Percentiles rank a stretch among this genome's conserved stretches.
Evolutionary conservation across 129 eudicot species (phyloP).

Genomic region (Flaveria brownii): DNA sequence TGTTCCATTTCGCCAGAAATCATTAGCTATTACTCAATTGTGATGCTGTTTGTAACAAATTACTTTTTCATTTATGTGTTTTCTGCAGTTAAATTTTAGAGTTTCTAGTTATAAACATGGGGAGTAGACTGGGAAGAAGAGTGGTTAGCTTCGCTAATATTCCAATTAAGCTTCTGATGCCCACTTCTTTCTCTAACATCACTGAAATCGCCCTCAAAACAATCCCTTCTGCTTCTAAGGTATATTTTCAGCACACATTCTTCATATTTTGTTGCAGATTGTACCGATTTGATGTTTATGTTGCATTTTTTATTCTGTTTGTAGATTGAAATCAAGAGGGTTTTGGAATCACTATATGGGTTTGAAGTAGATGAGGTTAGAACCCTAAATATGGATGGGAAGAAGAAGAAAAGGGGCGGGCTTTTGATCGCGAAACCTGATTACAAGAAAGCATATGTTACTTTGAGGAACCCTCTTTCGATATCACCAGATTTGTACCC

Average conservation of each 20-base stretch:
- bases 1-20: too few relatives aligned
- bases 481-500: constrained; percentile 82
- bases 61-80: too few relatives aligned
- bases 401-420: constrained; percentile 91
- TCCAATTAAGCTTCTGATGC: constrained; percentile 96
- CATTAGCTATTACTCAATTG: too few relatives aligned
- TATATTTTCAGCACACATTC: neutral
- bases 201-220: constrained; percentile 94
- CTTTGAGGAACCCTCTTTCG: constrained; percentile 63
- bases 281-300: constrained; percentile 14
- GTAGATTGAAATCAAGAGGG: constrained; percentile 88
- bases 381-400: constrained; percentile 93
- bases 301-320: constrained; percentile 44
- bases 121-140: constrained; percentile 76
- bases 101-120: constrained; percentile 46
- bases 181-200: constrained; percentile 78
- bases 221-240: constrained; percentile 96
- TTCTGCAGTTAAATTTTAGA: neutral
- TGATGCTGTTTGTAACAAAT: too few relatives aligned
- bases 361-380: constrained; percentile 88
- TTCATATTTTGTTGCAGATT: neutral
- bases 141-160: constrained; percentile 81
- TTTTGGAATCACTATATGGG: constrained; percentile 81
- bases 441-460: constrained; percentile 90
- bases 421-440: constrained; percentile 80